Base-by-base conservation (phyloP, 148 eudicot species). In the Vaccinium darrowii region DNA sequence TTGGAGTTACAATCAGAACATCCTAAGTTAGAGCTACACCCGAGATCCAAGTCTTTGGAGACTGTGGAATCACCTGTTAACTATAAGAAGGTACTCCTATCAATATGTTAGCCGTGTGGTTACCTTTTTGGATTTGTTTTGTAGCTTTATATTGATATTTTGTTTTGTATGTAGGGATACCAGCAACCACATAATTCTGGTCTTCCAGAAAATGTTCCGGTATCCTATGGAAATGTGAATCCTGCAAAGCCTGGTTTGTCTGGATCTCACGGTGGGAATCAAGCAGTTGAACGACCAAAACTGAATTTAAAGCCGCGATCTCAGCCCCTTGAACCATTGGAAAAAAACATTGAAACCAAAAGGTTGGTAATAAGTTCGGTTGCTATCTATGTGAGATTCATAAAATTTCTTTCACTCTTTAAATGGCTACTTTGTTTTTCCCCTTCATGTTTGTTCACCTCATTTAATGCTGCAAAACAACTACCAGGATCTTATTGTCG, bases 21-120 rank as follows among this genome's bases (percentile, higher is more conserved):
- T 80, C 95, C 98, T 8, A 95, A 92, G 86, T 78, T 97, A 90
- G 95, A 95, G 87, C 88, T 94, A 80, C 93, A 94, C 65, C 98
- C 95, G 7, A 94, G 98, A 82, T 87, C 96, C 53, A 97, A 89
- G 86, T 98, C 99, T 8, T 69, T 90, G 56, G 97, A 90, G 18
- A 83, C 72, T 81, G 75, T 88, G 57, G 99, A 92, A 86, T 86
- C 88, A 27, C 63, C 85, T 69, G 65, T 83, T 53, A 93, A 91
- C 83, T 39, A 85, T 88, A 92, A 90, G 84, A 95, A 89, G 95
- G 99, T 93, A 88, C 50, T 47, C 16, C 52, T 49, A 18, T 25
- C 60, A 30, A 78, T 53, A 30, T 76, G 56, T 62, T 25, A 25
- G 12, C 11, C 2, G 1, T 16, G 7, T 76, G 57, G 39, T 47